Evolutionary conservation across 1,139 yeast genomes (phyloP).

Genomic region (Scheffersomyces stambukii): DNA sequence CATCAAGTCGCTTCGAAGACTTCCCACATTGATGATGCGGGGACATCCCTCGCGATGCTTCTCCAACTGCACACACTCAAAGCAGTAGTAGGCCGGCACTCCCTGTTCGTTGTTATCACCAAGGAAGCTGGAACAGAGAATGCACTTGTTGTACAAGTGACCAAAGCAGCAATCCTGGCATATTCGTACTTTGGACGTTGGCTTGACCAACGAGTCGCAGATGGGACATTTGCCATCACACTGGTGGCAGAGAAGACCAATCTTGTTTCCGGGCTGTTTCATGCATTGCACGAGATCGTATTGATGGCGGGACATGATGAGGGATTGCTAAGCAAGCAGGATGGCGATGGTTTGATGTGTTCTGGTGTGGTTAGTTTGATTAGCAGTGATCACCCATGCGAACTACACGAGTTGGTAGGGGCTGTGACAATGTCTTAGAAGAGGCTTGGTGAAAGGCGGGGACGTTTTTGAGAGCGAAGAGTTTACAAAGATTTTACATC

Average conservation of each 20-base stretch:
- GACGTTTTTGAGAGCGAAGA: no score
- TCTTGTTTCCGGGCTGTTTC: slow-evolving; percentile 74
- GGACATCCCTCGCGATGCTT: slow-evolving; percentile 95
- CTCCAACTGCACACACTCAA: slow-evolving; percentile 78
- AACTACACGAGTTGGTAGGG: no score
- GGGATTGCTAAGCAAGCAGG: no score
- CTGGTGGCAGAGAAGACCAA: slow-evolving; percentile 72
- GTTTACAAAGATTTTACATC: no score
- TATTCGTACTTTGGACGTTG: slow-evolving; percentile 64
- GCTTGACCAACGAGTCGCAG: slow-evolving; percentile 84
- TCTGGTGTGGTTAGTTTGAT: no score
- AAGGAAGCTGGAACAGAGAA: slow-evolving; percentile 59
- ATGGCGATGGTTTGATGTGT: no score
- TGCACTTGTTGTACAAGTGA: slow-evolving; percentile 58
- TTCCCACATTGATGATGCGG: slow-evolving; percentile 73
- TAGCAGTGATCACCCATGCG: no score
- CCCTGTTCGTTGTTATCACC: slow-evolving; percentile 42
- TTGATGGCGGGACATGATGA: slow-evolving; percentile 81
- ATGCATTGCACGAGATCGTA: slow-evolving; percentile 81
- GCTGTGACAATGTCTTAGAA: no score
- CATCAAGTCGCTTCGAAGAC: slow-evolving; percentile 64
- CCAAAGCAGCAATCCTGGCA: slow-evolving; percentile 89
- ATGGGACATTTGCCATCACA: slow-evolving; percentile 93
- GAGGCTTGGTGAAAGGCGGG: no score
- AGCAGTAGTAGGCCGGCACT: slow-evolving; percentile 75